phyloP scores from a whole-genome alignment of 1,284 basidiomycete species.

The Cystobasidium pallidum region DNA sequence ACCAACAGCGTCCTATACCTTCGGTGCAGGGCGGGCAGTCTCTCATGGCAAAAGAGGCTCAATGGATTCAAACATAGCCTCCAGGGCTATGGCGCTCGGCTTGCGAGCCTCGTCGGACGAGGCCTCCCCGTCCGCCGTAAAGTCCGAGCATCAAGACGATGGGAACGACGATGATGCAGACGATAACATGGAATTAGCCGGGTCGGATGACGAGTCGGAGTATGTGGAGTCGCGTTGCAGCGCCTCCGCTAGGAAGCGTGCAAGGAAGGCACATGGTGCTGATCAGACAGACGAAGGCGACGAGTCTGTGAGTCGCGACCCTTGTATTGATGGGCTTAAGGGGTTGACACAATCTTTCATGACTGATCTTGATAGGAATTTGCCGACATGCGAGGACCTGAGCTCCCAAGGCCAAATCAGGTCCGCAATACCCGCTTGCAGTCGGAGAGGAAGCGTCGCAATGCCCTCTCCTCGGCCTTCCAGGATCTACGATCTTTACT shows the following conservation, averaged over 20 bases:
- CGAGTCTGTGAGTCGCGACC: slow-evolving; percentile 3
- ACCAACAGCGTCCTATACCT: background rate
- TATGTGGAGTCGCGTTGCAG: background rate
- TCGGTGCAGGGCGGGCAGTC: background rate
- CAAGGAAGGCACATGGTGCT: background rate
- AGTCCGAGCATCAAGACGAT: background rate
- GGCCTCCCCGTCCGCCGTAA: background rate
- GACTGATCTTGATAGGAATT: background rate
- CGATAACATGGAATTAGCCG: background rate
- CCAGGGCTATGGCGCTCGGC: slow-evolving; percentile 5
- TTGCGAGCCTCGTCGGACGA: slow-evolving; percentile 22
- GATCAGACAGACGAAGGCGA: slow-evolving; percentile 10
- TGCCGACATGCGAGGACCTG: slow-evolving; percentile 14
- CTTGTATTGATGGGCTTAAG: too few species aligned
- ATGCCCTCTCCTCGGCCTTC: slow-evolving; percentile 25
- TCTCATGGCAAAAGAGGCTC: background rate
- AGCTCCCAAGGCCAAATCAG: background rate
- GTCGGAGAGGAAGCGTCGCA: slow-evolving; percentile 27
- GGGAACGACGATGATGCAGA: background rate
- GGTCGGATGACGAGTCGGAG: slow-evolving; percentile 21
- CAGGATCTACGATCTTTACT: slow-evolving; percentile 19
- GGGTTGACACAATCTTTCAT: background rate
- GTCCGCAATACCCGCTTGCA: slow-evolving; percentile 19
- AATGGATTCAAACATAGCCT: background rate
- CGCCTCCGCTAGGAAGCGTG: background rate